phyloP scores from a whole-genome alignment of 2,329 filamentous ascomycete genomes.

The Passalora sequoiae region DNA sequence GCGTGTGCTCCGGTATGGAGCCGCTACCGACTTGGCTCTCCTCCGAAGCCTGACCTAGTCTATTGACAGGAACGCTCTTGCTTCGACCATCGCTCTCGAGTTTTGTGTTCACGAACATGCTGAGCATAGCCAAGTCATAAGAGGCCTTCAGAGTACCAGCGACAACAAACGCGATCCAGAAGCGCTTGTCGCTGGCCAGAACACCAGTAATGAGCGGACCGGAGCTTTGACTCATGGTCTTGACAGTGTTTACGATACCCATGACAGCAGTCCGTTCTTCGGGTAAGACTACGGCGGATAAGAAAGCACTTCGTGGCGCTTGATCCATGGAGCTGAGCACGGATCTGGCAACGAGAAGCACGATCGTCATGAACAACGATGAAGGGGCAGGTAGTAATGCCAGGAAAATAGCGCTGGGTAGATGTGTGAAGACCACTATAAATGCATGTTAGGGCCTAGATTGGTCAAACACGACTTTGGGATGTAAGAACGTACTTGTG shows the following conservation, averaged over 20 bases:
- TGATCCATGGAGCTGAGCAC: conserved; percentile 65
- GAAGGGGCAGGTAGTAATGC: conserved; percentile 55
- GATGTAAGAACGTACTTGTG: conserved; percentile 62
- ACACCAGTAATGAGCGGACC: conserved; percentile 62
- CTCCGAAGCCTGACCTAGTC: neutral
- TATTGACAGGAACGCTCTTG: neutral
- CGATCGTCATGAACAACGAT: conserved; percentile 50
- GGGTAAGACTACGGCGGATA: conserved; percentile 60
- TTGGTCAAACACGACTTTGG: no score
- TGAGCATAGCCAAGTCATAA: conserved; percentile 33
- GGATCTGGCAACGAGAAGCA: conserved; percentile 58
- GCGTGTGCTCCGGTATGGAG: neutral
- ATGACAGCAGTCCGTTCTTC: conserved; percentile 66
- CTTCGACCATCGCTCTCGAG: conserved; percentile 7
- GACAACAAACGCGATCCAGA: conserved; percentile 60
- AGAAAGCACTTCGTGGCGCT: conserved; percentile 64
- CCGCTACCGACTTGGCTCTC: neutral
- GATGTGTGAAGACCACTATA: conserved; percentile 54
- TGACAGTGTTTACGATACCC: conserved; percentile 65
- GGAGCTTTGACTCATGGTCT: conserved; percentile 58
- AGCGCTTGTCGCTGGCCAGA: conserved; percentile 51
- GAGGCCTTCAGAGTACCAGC: conserved; percentile 60
- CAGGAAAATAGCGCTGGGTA: conserved; percentile 63
- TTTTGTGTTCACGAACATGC: conserved; percentile 23
- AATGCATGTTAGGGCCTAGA: conserved; percentile 5